Base-by-base conservation (phyloP, 2,329 filamentous ascomycete genomes). In the Fusarium metavorans region DNA sequence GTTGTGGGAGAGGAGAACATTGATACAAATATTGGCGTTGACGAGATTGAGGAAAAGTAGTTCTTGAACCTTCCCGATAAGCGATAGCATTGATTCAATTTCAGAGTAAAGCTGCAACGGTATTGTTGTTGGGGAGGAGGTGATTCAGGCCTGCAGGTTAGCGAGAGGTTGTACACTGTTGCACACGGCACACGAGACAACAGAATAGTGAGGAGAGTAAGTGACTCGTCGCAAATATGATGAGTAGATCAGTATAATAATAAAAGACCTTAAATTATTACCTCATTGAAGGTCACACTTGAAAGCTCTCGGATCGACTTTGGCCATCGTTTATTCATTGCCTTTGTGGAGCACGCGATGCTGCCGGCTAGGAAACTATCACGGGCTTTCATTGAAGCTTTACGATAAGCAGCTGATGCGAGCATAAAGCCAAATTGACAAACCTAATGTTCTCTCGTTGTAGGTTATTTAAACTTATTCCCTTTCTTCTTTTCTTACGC, bases 81-180 rank as follows among this genome's bases (percentile, higher is more conserved):
- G 16, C 18, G 16, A 39, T 39, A 39, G 18, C 37, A 39, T n/a
- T n/a, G 9, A n/a, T 18, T n/a, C 16, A 39, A n/a, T 13, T 3
- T 35, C 8, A 5, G 16, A 9, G 8, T 1, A 39, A 39, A 39
- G 16, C 16, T 2, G 10, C 18, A n/a, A n/a, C 37, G 16, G 16
- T 39, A 39, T 39, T 18, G 1, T 39, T 0, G 7, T 10, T 18
- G 35, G 7, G 6, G 0, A 9, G 35, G 1, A 9, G 0, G 35
- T 37, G 3, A 18, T 2, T 1, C 16, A 18, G 8, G 35, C 16
- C 4, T 37, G 3, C 0, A 37, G 16, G 16, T 9, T 5, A 37
- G 7, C 16, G 18, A 2, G 35, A 37, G 14, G 35, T 37, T 16
- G 35, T 18, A 16, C 3, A 9, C 35, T 37, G 35, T 18, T 6